Percentiles rank a stretch among this genome's conserved stretches.
Conservation (phyloP, 148 eudicot genomes). For the Pouteria glomerata region DNA sequence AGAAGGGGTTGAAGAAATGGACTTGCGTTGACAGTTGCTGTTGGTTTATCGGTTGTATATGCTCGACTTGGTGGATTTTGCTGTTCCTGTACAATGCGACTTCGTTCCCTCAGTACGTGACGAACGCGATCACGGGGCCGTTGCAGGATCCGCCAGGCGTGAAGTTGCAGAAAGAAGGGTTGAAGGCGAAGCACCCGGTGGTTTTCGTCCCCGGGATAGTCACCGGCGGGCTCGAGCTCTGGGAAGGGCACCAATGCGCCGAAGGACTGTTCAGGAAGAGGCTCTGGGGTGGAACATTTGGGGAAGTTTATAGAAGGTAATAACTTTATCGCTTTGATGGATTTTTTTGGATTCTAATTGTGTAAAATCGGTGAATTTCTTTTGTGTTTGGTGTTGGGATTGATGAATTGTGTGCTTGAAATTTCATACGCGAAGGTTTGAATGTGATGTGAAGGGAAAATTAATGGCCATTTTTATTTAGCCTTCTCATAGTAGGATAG, state of each 20-base stretch:
- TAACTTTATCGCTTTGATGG: background rate
- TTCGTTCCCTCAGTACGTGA: slow-evolving; percentile 80
- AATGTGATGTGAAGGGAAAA: background rate
- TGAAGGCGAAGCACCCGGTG: slow-evolving; percentile 73
- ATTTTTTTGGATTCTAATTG: background rate
- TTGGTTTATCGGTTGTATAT: slow-evolving; percentile 71
- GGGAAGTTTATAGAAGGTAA: slow-evolving; percentile 89
- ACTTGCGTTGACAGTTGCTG: slow-evolving; percentile 68
- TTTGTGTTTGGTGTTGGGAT: background rate
- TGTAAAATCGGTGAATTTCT: background rate
- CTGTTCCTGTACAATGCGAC: slow-evolving; percentile 70
- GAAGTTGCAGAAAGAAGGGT: slow-evolving; percentile 67
- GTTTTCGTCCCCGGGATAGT: slow-evolving; percentile 96
- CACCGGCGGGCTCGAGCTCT: slow-evolving; percentile 84
- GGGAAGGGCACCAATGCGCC: slow-evolving; percentile 95
- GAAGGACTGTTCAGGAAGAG: slow-evolving; percentile 90
- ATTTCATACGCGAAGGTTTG: background rate
- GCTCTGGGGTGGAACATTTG: slow-evolving; percentile 99
- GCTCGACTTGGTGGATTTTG: slow-evolving; percentile 74
- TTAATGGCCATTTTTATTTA: background rate
- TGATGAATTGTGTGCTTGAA: background rate
- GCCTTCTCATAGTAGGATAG: background rate
- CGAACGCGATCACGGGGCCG: slow-evolving; percentile 85
- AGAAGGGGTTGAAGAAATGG: slow-evolving; percentile 29
- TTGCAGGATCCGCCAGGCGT: slow-evolving; percentile 84